Evolutionary conservation across 345 rosid species (phyloP).

Genomic region (Dipteronia sinensis): DNA sequence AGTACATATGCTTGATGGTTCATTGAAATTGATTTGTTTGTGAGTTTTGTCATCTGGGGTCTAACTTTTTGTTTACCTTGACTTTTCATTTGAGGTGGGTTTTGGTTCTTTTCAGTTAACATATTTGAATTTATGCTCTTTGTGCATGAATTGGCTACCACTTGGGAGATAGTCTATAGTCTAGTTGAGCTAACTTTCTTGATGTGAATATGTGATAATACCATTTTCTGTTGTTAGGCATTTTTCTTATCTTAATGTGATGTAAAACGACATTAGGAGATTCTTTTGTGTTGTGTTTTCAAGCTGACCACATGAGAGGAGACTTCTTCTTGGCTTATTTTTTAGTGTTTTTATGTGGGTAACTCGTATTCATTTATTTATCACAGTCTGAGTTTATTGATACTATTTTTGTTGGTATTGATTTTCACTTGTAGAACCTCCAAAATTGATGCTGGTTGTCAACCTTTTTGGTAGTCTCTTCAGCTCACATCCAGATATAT

Average conservation of each 20-base stretch:
- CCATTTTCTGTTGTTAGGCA: neutral
- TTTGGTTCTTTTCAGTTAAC: neutral
- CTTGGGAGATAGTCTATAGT: neutral
- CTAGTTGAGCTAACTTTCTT: slow-evolving; percentile 4
- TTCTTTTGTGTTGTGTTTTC: slow-evolving; percentile 21
- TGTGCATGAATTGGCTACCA: slow-evolving; percentile 19
- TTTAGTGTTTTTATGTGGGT: slow-evolving; percentile 13
- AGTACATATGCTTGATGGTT: neutral
- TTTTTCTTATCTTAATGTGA: slow-evolving; percentile 23
- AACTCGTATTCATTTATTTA: slow-evolving; percentile 29
- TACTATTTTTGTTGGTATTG: slow-evolving; percentile 37
- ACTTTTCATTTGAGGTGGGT: slow-evolving; percentile 14
- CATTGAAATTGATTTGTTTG: neutral
- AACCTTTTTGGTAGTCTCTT: slow-evolving; percentile 44
- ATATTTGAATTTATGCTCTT: neutral
- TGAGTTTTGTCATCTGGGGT: neutral
- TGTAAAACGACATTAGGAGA: slow-evolving; percentile 16
- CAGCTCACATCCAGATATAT: slow-evolving; percentile 41
- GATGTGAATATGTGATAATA: slow-evolving; percentile 5
- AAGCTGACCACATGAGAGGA: slow-evolving; percentile 10
- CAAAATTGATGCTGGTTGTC: slow-evolving; percentile 51
- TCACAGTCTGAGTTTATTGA: slow-evolving; percentile 25
- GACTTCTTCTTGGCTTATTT: slow-evolving; percentile 12
- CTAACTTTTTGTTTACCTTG: neutral
- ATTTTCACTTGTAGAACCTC: slow-evolving; percentile 38